phyloP scores from a whole-genome alignment of 1,284 basidiomycete genomes.

The Cryptococcus sp. region DNA sequence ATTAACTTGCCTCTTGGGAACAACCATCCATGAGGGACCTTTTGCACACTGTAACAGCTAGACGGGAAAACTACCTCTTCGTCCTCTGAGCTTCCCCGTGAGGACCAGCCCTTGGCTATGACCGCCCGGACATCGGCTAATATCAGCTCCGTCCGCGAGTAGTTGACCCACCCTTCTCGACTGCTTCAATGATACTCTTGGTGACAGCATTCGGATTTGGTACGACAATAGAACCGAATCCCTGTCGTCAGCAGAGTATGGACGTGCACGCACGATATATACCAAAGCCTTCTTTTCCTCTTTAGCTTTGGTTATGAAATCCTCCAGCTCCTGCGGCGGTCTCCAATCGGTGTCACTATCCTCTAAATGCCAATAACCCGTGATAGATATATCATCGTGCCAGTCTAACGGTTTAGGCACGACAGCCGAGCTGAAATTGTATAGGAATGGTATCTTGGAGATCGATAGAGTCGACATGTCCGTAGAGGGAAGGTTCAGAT shows the following conservation, averaged over 20 bases:
- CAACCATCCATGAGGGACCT: slow-evolving; percentile 75
- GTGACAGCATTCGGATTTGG: slow-evolving; percentile 64
- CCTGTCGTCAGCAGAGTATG: slow-evolving; percentile 10
- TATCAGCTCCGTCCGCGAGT: slow-evolving; percentile 11
- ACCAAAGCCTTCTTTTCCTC: slow-evolving; percentile 62
- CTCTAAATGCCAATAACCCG: slow-evolving; percentile 62
- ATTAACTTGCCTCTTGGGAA: slow-evolving; percentile 63
- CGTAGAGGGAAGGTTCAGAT: slow-evolving; percentile 57
- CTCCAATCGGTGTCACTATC: slow-evolving; percentile 59
- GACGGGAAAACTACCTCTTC: slow-evolving; percentile 49
- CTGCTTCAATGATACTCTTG: slow-evolving; percentile 60
- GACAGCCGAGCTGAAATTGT: slow-evolving; percentile 59
- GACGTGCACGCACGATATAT: slow-evolving; percentile 57
- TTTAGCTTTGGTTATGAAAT: slow-evolving; percentile 58
- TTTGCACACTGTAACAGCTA: slow-evolving; percentile 53
- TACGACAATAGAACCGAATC: slow-evolving; percentile 67
- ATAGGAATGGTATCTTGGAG: slow-evolving; percentile 66
- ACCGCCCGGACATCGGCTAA: slow-evolving; percentile 63
- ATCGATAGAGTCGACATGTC: slow-evolving; percentile 63
- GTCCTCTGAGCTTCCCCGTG: slow-evolving; percentile 51
- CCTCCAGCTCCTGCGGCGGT: slow-evolving; percentile 54
- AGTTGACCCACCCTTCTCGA: slow-evolving; percentile 54
- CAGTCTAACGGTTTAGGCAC: slow-evolving; percentile 70
- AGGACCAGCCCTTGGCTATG: slow-evolving; percentile 72
- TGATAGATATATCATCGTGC: slow-evolving; percentile 59